Evolutionary conservation across 2,329 filamentous ascomycete genomes (phyloP).

Genomic region (Leptographium galeiforme): DNA sequence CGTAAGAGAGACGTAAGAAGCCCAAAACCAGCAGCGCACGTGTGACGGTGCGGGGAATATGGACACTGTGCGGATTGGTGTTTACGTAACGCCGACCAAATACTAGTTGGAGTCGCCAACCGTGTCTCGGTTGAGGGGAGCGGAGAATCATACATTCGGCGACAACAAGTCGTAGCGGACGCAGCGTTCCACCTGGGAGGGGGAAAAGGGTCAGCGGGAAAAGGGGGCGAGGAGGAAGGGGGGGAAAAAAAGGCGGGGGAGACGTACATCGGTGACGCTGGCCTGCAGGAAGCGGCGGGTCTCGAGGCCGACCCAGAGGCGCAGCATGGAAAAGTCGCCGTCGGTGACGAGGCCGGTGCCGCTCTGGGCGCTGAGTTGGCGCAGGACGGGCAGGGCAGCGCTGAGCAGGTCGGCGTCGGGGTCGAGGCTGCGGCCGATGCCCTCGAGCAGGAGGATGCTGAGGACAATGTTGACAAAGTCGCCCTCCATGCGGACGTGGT

Average conservation of each 20-base stretch:
- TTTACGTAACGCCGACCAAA: too few relatives aligned
- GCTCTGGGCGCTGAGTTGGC: slow-evolving; percentile 71
- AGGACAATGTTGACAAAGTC: slow-evolving; percentile 98
- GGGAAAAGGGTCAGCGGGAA: background rate
- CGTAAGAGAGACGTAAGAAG: too few relatives aligned
- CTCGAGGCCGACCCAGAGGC: slow-evolving; percentile 85
- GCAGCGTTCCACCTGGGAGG: too few relatives aligned
- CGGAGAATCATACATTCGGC: too few relatives aligned
- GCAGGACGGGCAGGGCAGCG: slow-evolving; percentile 78
- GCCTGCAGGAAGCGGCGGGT: slow-evolving; percentile 80
- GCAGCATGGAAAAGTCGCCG: slow-evolving; percentile 72
- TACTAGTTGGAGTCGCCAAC: too few relatives aligned
- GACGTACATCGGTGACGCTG: slow-evolving; percentile 70
- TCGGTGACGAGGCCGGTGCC: slow-evolving; percentile 55
- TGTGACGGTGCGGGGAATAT: too few relatives aligned
- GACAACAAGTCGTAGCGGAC: too few relatives aligned
- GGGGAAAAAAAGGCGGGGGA: background rate
- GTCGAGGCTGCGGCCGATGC: slow-evolving; percentile 78
- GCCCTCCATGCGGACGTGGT: slow-evolving; percentile 89
- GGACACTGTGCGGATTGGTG: too few relatives aligned
- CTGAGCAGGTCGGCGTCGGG: slow-evolving; percentile 75
- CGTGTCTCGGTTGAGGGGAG: too few relatives aligned
- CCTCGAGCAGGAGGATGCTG: slow-evolving; percentile 83
- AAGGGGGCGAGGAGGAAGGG: background rate
- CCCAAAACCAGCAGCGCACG: too few relatives aligned